Evolutionary conservation across 495 filamentous ascomycete genomes (phyloP), one percentile per base, ranked within the genome.

Genomic region (Beverwykella pulmonaria): DNA sequence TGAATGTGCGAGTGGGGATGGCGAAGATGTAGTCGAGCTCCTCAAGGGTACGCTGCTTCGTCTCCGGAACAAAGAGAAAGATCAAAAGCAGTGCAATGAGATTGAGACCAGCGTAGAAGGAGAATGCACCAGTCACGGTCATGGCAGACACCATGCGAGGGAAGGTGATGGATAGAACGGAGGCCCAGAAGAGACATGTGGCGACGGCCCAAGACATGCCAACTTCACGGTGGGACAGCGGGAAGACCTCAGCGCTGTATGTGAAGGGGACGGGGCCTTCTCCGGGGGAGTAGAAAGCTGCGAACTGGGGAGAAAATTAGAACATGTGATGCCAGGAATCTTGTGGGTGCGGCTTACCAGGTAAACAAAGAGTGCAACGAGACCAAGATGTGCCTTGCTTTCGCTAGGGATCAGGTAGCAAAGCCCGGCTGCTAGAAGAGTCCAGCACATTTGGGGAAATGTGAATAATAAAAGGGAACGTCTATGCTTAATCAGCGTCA

Each of bases 1-100:
- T 63, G 65, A 72, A 72, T 29, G 25, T 57, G 25, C 57, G 30
- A 3, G 73, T 75, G 17, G 76, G 75, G 30, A 78, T 63, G 0
- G 62, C 70, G 69, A 77, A 78, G 52, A 75, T 69, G 61, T 75
- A 75, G 47, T 78, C 75, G 15, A 77, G 59, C 52, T 89, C 87
- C 66, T 89, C 87, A 10, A 93, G 83, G 4, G 89, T 91, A 30
- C 84, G 82, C 72, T 90, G 89, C 75, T 92, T 92, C 0, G 90
- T 92, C 76, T 92, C 90, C 10, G 88, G 89, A 6, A 93, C 81
- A 77, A 82, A 91, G 54, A 92, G 79, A 75, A 91, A 89, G 66
- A 92, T 89, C 78, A 90, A 81, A 27, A 86, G 67, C 20, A 91
- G 80, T 10, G 88, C 90, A 27, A 85, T 77, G 15, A 90, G 73